These are phyloP conservation scores for Penicillium pulvis DNA, from an alignment of 495 filamentous ascomycete species.

Conservation along the genomic window DNA sequence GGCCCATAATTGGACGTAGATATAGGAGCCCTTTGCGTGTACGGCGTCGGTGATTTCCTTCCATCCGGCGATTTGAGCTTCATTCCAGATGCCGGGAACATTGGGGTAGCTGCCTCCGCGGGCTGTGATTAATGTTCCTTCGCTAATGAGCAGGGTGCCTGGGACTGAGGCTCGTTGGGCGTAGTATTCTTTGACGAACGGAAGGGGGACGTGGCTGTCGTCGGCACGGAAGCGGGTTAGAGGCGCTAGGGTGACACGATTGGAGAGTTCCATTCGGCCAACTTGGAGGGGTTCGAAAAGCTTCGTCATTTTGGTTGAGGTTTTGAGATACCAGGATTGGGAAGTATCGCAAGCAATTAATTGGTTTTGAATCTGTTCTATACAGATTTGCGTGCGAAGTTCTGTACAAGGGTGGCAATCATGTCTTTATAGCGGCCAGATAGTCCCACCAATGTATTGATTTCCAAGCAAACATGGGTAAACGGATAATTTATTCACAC, in stretches of 20 bases:
- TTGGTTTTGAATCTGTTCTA: background rate
- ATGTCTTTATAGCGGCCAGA: background rate
- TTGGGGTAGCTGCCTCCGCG: constrained; percentile 54
- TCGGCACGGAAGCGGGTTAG: constrained; percentile 51
- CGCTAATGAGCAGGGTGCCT: constrained; percentile 54
- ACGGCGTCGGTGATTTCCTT: constrained; percentile 63
- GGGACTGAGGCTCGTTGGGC: constrained; percentile 50
- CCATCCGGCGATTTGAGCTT: constrained; percentile 64
- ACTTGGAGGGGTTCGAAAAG: constrained; percentile 57
- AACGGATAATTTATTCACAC: background rate
- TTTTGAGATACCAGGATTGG: background rate
- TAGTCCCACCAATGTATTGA: background rate
- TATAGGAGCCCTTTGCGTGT: constrained; percentile 63
- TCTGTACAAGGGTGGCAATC: background rate
- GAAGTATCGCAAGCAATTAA: background rate
- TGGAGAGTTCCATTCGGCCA: constrained; percentile 45
- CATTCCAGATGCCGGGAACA: constrained; percentile 64
- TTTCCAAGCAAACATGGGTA: constrained; percentile 1
- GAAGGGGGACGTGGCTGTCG: constrained; percentile 45
- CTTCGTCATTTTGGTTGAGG: background rate
- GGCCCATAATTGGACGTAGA: constrained; percentile 69
- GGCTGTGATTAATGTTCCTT: constrained; percentile 65
- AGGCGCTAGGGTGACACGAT: constrained; percentile 54
- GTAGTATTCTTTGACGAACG: constrained; percentile 53
- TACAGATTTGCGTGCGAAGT: background rate